Evolutionary conservation across 2,329 filamentous ascomycete genomes (phyloP).

Genomic region (Fusarium equiseti): DNA sequence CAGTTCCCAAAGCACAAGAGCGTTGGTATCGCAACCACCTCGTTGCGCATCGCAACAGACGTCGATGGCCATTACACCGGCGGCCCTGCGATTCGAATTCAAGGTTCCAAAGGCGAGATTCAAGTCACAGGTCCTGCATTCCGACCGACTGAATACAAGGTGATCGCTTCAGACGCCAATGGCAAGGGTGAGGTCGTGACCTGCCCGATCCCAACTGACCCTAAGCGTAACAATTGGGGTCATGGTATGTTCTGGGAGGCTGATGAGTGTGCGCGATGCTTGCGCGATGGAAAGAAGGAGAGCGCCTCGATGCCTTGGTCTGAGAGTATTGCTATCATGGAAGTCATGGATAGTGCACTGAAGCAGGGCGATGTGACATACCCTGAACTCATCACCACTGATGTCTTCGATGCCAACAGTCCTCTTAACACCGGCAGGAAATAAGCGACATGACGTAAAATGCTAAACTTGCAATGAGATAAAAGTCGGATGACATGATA

Average conservation of each 20-base stretch:
- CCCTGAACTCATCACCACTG: constrained; percentile 67
- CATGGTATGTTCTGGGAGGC: constrained; percentile 93
- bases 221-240: constrained; percentile 64
- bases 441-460: constrained; percentile 32
- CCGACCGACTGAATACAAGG: constrained; percentile 73
- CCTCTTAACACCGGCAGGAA: constrained; percentile 69
- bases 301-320: constrained; percentile 76
- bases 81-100: constrained; percentile 79
- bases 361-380: constrained; percentile 66
- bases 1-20: constrained; percentile 77
- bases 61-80: constrained; percentile 70
- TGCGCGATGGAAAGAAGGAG: constrained; percentile 82
- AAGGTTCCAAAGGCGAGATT: constrained; percentile 84
- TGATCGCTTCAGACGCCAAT: constrained; percentile 67
- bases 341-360: constrained; percentile 70
- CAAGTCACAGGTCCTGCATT: constrained; percentile 80
- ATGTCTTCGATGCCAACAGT: constrained; percentile 70
- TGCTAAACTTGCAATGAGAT: background rate
- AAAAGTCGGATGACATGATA: constrained; percentile 3
- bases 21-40: constrained; percentile 79
- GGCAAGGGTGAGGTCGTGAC: constrained; percentile 64
- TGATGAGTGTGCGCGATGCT: constrained; percentile 79
- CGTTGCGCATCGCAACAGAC: constrained; percentile 71
- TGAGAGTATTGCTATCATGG: constrained; percentile 89
- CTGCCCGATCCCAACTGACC: constrained; percentile 65